phyloP scores from a whole-genome alignment of 2,329 filamentous ascomycete species.

The Fusarium duplospermum region DNA sequence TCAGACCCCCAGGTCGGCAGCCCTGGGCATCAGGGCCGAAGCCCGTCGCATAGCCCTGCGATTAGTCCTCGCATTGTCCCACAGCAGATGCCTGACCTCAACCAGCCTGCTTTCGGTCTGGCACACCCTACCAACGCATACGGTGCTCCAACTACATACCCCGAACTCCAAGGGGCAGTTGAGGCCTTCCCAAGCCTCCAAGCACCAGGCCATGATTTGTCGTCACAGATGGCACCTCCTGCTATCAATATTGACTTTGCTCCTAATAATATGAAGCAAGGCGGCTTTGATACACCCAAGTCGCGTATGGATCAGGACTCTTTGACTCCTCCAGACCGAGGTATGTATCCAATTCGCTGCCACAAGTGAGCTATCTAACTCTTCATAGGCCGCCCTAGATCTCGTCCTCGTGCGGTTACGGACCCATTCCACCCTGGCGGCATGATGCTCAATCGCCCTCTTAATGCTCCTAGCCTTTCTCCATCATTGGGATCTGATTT shows the following conservation, averaged over 20 bases:
- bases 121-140: constrained; percentile 55
- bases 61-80: constrained; percentile 72
- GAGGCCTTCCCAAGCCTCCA: constrained; percentile 67
- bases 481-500: constrained; percentile 62
- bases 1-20: constrained; percentile 76
- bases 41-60: constrained; percentile 80
- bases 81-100: constrained; percentile 65
- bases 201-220: constrained; percentile 68
- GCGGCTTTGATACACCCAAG: constrained; percentile 63
- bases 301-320: constrained; percentile 78
- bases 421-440: constrained; percentile 68
- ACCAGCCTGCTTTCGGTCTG: constrained; percentile 60
- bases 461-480: constrained; percentile 58
- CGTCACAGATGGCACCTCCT: constrained; percentile 83
- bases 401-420: constrained; percentile 67
- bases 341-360: constrained; percentile 53
- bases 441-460: constrained; percentile 53
- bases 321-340: constrained; percentile 82
- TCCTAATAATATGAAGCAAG: constrained; percentile 69
- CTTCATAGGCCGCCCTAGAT: constrained; percentile 58
- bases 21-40: constrained; percentile 76
- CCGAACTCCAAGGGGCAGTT: constrained; percentile 52
- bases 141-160: constrained; percentile 47
- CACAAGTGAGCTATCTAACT: constrained; percentile 27
- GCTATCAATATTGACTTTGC: constrained; percentile 96